A percentile compares a stretch with the other conserved stretches of the same genome.
These are phyloP conservation scores for Acacia acuminata DNA, from an alignment of 306 rosid species.

Conservation along the genomic window DNA sequence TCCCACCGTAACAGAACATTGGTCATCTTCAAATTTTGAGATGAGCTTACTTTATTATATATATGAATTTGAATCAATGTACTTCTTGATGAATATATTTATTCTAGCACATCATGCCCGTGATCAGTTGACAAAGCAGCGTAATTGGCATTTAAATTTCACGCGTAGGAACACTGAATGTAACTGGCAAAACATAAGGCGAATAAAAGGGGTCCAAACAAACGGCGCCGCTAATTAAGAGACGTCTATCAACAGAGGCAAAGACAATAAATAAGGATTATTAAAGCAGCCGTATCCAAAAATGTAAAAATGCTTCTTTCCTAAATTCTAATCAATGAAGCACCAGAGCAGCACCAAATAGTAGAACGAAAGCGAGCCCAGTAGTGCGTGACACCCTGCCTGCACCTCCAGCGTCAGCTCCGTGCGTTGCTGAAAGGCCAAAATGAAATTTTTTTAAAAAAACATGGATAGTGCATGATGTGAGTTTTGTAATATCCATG, in stretches of 20 bases:
- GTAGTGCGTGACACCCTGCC: constrained; percentile 15
- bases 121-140: not conserved
- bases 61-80: not conserved
- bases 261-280: not conserved
- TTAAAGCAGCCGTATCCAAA: not conserved
- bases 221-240: not conserved
- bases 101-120: not conserved
- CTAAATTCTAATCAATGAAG: constrained; percentile 16
- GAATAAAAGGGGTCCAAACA: not conserved
- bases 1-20: not conserved
- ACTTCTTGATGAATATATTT: not conserved
- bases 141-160: not conserved
- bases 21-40: not conserved
- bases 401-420: constrained; percentile 28
- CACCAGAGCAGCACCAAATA: constrained; percentile 33
- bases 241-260: not conserved
- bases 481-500: not conserved
- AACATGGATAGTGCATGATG: not conserved
- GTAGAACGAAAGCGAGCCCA: constrained; percentile 28
- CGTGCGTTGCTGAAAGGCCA: not conserved
- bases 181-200: not conserved
- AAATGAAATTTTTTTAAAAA: not conserved
- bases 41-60: not conserved
- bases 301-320: not conserved
- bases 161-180: not conserved